Base-by-base conservation (phyloP, 2,329 filamentous ascomycete genomes). In the Penicillium sclerotigenum region DNA sequence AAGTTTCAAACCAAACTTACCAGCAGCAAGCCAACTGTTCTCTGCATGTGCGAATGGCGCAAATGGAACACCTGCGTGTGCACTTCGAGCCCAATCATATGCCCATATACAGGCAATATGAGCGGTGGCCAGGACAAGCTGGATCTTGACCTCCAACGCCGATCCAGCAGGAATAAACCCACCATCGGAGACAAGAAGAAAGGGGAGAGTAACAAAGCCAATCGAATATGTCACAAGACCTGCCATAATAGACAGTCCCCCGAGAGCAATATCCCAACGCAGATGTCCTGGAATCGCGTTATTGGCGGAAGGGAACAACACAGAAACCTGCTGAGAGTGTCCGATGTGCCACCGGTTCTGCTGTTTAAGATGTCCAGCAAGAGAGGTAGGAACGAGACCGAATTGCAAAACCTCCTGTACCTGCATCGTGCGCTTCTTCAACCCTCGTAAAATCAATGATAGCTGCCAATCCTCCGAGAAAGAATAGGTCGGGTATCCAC, bases 321-420 rank as follows among this genome's bases (percentile, higher is more conserved):
- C 59, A 16, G 56, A 52, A 8, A 65, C 43, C 47, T 68, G 68
- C 42, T 70, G 68, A 11, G 67, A 58, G 28, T 68, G 65, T 2
- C 71, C 72, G 26, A 73, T 73, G 36, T 70, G 67, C 74, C 73
- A 76, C 57, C 74, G 62, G 34, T 69, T 72, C 10, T 62, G 65
- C 64, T 71, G 74, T 31, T 66, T 67, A 31, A 68, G 68, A 57
- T 73, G 71, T 22, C 71, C 71, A 20, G 67, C 65, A 29, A 72
- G 65, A 8, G 73, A 71, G 4, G 70, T 66, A 31, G 65, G 73
- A 13, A 75, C 71, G 1, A 67, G 61, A 0, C 71, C 71, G 11
- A 63, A 68, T 41, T 74, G 71, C n/a, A 74, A 45, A 20, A 61
- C 58, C 31, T 73, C 71, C 13, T 69, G 61, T 0, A 73, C 60